Evolutionary conservation across 2,329 filamentous ascomycete genomes (phyloP).

Genomic region (Colletotrichum simmondsii): DNA sequence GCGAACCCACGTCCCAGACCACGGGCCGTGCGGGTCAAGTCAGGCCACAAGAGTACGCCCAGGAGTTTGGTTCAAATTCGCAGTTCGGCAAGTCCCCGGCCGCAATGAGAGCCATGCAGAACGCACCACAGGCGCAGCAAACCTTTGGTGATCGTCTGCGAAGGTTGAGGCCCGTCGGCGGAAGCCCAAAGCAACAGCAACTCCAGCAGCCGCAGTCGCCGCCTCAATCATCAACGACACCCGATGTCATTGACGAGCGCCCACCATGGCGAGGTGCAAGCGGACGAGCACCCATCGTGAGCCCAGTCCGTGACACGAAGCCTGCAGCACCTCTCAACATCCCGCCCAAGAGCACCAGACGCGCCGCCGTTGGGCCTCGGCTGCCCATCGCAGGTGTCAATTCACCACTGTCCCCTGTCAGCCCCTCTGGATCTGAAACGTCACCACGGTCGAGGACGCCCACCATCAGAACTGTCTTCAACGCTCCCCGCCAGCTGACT

Average conservation of each 20-base stretch:
- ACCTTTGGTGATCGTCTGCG: slow-evolving; percentile 59
- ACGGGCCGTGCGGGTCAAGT: slow-evolving; percentile 67
- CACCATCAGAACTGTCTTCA: slow-evolving; percentile 46
- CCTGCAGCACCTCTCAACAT: slow-evolving; percentile 67
- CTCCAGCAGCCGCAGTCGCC: slow-evolving; percentile 32
- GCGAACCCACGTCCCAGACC: slow-evolving; percentile 69
- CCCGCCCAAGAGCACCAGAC: slow-evolving; percentile 61
- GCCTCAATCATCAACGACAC: slow-evolving; percentile 35
- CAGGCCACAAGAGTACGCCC: slow-evolving; percentile 62
- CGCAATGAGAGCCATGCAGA: slow-evolving; percentile 38
- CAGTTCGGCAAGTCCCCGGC: slow-evolving; percentile 30
- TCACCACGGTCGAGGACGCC: slow-evolving; percentile 39
- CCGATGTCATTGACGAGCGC: slow-evolving; percentile 49
- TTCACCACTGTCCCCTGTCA: slow-evolving; percentile 44
- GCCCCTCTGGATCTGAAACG: slow-evolving; percentile 48
- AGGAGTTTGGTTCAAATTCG: slow-evolving; percentile 46
- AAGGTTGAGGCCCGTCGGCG: slow-evolving; percentile 48
- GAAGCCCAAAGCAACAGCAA: slow-evolving; percentile 21
- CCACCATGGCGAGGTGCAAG: slow-evolving; percentile 80
- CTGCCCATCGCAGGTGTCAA: slow-evolving; percentile 36
- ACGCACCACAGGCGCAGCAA: slow-evolving; percentile 37
- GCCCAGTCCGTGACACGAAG: slow-evolving; percentile 71
- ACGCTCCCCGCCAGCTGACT: slow-evolving; percentile 26
- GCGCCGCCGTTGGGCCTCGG: slow-evolving; percentile 41
- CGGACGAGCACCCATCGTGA: slow-evolving; percentile 72